Percentiles rank a stretch among this genome's conserved stretches.
Evolutionary conservation across 169 alveolate genomes (phyloP).

Genomic region (Plasmodium gaboni): DNA sequence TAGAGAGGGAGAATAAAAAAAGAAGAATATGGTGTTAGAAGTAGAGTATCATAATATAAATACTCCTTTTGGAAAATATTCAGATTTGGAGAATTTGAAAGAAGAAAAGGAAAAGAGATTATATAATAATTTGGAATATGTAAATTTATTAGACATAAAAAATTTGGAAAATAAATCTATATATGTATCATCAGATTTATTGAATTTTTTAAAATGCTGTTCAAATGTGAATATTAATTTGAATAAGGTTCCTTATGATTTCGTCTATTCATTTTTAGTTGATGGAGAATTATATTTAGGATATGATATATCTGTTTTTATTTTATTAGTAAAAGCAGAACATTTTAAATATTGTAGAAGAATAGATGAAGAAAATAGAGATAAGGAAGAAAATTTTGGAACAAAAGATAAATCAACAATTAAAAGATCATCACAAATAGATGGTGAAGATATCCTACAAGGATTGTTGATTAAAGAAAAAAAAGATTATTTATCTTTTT

Average conservation of each 20-base stretch:
- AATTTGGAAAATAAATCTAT: slow-evolving; percentile 9
- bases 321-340: slow-evolving; percentile 41
- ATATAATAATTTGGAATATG: slow-evolving; percentile 10
- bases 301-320: slow-evolving; percentile 28
- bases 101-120: slow-evolving; percentile 7
- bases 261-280: slow-evolving; percentile 27
- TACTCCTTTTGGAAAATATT: neutral
- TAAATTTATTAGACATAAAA: slow-evolving; percentile 31
- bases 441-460: no score
- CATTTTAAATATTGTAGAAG: slow-evolving; percentile 2
- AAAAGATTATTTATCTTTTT: no score
- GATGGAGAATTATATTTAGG: slow-evolving; percentile 54
- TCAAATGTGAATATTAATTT: slow-evolving; percentile 6
- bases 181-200: slow-evolving; percentile 24
- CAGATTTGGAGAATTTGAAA: slow-evolving; percentile 9
- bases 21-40: slow-evolving; percentile 28
- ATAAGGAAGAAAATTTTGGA: neutral
- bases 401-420: no score
- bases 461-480: no score
- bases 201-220: slow-evolving; percentile 29
- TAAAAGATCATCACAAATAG: no score
- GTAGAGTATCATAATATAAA: no score
- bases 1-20: neutral
- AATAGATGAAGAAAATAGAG: neutral
- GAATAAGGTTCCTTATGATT: slow-evolving; percentile 14